Conservation (phyloP, 495 filamentous ascomycete genomes). For the Penicillium canescens region DNA sequence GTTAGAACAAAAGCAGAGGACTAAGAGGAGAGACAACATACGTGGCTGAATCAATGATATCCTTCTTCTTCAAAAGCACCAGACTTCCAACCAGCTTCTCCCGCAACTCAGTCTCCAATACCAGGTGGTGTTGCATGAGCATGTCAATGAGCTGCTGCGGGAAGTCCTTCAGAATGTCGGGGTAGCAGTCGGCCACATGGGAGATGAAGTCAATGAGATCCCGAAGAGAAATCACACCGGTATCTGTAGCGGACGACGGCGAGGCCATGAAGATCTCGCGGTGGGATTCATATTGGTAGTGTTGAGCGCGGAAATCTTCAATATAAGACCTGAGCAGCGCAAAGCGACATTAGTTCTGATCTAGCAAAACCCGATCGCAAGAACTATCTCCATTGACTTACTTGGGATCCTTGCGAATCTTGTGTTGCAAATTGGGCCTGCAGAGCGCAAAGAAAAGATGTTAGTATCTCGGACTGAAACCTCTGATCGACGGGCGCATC, state of each 20-base stretch:
- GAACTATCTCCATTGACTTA: slow-evolving; percentile 37
- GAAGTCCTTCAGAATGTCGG: slow-evolving; percentile 72
- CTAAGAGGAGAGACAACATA: slow-evolving; percentile 25
- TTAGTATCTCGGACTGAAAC: slow-evolving; percentile 24
- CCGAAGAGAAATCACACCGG: slow-evolving; percentile 74
- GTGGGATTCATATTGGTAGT: slow-evolving; percentile 87
- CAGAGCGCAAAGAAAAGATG: slow-evolving; percentile 11
- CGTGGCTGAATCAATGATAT: slow-evolving; percentile 80
- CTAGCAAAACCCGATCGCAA: not conserved
- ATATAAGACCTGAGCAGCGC: slow-evolving; percentile 63
- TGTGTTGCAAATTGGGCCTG: slow-evolving; percentile 83
- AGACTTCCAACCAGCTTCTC: slow-evolving; percentile 95
- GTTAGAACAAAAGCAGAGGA: slow-evolving; percentile 9
- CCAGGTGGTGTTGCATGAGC: slow-evolving; percentile 75
- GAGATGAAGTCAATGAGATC: slow-evolving; percentile 88
- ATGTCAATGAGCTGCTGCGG: slow-evolving; percentile 79
- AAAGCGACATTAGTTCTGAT: slow-evolving; percentile 5
- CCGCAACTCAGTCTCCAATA: slow-evolving; percentile 75
- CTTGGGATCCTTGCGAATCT: slow-evolving; percentile 81
- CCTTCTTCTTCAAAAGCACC: slow-evolving; percentile 85
- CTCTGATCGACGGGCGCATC: slow-evolving; percentile 18
- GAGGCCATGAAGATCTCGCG: slow-evolving; percentile 85
- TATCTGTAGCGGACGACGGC: slow-evolving; percentile 72
- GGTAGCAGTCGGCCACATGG: slow-evolving; percentile 93
- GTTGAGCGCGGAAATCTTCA: slow-evolving; percentile 85